Percentiles rank a stretch among this genome's conserved stretches.
These are phyloP conservation scores for Prunus armeniaca DNA, from an alignment of 306 rosid genomes.

Conservation along the genomic window DNA sequence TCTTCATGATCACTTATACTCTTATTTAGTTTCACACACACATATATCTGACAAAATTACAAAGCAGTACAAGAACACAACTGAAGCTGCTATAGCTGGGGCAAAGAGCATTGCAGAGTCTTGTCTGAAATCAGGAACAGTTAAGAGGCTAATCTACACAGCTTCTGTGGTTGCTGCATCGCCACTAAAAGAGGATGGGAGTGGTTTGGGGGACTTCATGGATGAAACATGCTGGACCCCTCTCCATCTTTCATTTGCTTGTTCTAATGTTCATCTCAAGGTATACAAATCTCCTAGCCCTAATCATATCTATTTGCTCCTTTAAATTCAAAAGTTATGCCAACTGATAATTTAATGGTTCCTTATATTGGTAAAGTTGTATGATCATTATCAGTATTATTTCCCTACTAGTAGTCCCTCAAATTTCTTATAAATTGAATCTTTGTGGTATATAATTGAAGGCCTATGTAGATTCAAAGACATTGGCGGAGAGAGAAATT, in stretches of 20 bases:
- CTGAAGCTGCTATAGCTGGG: slow-evolving; percentile 23
- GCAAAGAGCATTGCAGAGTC: slow-evolving; percentile 21
- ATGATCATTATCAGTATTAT: background rate
- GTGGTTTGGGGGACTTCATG: slow-evolving; percentile 27
- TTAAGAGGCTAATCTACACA: slow-evolving; percentile 35
- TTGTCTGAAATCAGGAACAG: slow-evolving; percentile 28
- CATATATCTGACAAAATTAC: background rate
- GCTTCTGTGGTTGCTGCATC: slow-evolving; percentile 30
- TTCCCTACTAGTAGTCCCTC: too few species aligned
- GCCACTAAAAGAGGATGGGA: slow-evolving; percentile 28
- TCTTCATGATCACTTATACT: background rate
- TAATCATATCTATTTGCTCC: background rate
- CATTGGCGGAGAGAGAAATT: slow-evolving; percentile 30
- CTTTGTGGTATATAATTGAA: background rate
- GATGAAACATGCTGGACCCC: slow-evolving; percentile 51
- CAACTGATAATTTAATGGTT: background rate
- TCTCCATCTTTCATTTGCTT: slow-evolving; percentile 20
- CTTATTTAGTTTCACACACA: background rate
- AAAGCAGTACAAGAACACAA: slow-evolving; percentile 30
- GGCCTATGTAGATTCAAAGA: slow-evolving; percentile 32
- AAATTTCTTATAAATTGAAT: too few species aligned
- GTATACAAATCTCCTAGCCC: slow-evolving; percentile 3
- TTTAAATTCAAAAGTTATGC: background rate
- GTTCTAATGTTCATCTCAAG: background rate
- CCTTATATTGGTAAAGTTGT: background rate